A percentile compares a stretch with the other conserved stretches of the same genome.
These are phyloP conservation scores for Boletus nobilissimus DNA, from an alignment of 1,284 basidiomycete genomes.

Conservation along the genomic window DNA sequence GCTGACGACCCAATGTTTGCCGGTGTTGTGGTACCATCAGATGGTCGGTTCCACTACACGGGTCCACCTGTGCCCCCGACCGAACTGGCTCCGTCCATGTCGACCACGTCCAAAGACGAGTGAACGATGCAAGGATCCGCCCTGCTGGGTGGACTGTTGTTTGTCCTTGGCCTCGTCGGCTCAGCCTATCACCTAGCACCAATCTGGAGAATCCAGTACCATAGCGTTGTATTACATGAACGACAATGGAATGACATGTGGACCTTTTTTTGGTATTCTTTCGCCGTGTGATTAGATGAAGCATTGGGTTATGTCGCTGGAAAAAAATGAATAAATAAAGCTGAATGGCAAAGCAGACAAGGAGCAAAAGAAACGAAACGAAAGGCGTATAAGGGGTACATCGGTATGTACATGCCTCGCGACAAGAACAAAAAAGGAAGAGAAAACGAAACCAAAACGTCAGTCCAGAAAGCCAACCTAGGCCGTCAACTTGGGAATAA, in stretches of 20 bases:
- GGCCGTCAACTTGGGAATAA: constrained; percentile 75
- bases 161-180: background rate
- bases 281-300: constrained; percentile 28
- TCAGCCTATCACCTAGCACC: too few relatives aligned
- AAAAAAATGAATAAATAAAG: background rate
- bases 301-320: constrained; percentile 19
- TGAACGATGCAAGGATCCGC: constrained; percentile 11
- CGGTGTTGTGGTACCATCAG: constrained; percentile 36
- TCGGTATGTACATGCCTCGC: constrained; percentile 21
- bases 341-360: background rate
- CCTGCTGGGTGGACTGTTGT: background rate
- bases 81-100: constrained; percentile 12
- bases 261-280: background rate
- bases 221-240: background rate
- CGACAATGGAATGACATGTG: background rate
- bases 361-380: background rate
- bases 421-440: background rate
- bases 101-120: constrained; percentile 16
- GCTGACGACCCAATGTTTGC: background rate
- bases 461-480: constrained; percentile 39
- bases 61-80: constrained; percentile 50
- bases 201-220: background rate
- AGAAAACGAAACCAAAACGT: background rate
- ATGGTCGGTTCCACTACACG: constrained; percentile 52
- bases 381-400: background rate